Base-by-base conservation (phyloP, 1,284 basidiomycete species). In the Tilletiopsis washingtonensis region DNA sequence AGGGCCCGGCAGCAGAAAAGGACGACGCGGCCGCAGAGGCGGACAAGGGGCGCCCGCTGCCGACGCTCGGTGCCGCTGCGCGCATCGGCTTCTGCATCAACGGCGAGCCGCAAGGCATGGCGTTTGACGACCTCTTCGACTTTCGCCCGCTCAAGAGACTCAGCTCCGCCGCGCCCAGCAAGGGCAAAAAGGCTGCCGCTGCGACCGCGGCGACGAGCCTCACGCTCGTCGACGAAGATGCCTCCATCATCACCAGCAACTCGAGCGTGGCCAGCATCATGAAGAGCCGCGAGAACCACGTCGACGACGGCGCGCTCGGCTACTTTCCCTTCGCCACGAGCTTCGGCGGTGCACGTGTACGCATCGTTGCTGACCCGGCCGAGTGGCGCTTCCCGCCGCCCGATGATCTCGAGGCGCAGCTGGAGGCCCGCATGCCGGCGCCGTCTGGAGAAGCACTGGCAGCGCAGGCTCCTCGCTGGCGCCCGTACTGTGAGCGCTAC, bases 321-420 rank as follows among this genome's bases (percentile, higher is more conserved):
- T 99, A 99, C 74, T 98, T 91, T 69, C 89, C 91, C 0, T 85
- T 94, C 76, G 82, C 94, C 45, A 94, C 89, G 3, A 78, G 93
- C 37, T 99, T 90, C 77, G 91, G 91, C 56, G 84, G 86, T 47
- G 94, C 89, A 1, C 81, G 84, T 55, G 86, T 90, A 5, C 80
- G 76, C 40, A 79, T 94, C 54, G 94, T 96, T 70, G 91, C 91
- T 0, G 53, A 59, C n/a, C 90, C 91, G 0, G 74, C 84, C 44
- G 54, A 58, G 4, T 97, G 94, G 68, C 80, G 80, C 1, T 86
- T 80, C 64, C 81, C 85, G 1, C 91, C 90, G 1, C 56, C 64
- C 1, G 48, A 45, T 6, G 57, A 64, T 23, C 51, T 71, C 19
- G 62, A 69, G 21, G 59, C 56, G 11, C 53, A 25, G 14, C 27